Percentiles rank a stretch among this genome's conserved stretches.
Evolutionary conservation across 345 rosid genomes (phyloP).

Genomic region (Melastoma malabathricum): DNA sequence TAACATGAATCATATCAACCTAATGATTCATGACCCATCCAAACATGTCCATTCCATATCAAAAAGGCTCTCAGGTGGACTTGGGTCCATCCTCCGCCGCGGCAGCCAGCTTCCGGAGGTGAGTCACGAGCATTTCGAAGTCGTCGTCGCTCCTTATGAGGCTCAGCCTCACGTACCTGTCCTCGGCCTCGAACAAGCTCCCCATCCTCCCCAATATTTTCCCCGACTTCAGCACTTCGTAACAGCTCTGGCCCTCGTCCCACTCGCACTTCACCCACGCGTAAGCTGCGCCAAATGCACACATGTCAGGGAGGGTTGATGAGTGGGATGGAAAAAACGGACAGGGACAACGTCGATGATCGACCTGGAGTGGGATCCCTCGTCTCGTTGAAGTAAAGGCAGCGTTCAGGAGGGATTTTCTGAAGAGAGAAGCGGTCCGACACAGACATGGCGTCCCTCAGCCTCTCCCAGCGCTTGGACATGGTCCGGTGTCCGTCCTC

Average conservation of each 20-base stretch:
- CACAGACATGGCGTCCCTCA: slow-evolving; percentile 6
- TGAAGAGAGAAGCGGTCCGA: slow-evolving; percentile 16
- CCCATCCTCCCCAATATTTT: slow-evolving; percentile 46
- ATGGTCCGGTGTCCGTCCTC: slow-evolving; percentile 12
- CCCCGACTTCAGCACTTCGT: slow-evolving; percentile 25
- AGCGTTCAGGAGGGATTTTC: slow-evolving; percentile 23
- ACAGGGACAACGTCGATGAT: too few species aligned
- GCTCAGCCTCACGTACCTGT: slow-evolving; percentile 37
- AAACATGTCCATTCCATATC: too few species aligned
- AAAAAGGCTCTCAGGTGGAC: too few species aligned
- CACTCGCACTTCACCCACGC: slow-evolving; percentile 61
- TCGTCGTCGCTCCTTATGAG: slow-evolving; percentile 47
- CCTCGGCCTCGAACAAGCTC: slow-evolving; percentile 14
- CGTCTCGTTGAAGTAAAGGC: slow-evolving; percentile 22
- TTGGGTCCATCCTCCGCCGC: too few species aligned
- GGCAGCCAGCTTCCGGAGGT: slow-evolving; percentile 14
- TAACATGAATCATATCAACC: too few species aligned
- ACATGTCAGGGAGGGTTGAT: too few species aligned
- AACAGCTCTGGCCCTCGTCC: slow-evolving; percentile 33
- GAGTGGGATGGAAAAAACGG: too few species aligned
- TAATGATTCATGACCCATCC: too few species aligned
- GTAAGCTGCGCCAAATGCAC: slow-evolving; percentile 28
- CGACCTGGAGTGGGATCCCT: slow-evolving; percentile 22
- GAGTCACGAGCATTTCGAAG: slow-evolving; percentile 27
- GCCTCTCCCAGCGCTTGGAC: slow-evolving; percentile 13